Conservation (phyloP, 768 basidiomycete genomes). For the Pleurotus salmoneostramineus region DNA sequence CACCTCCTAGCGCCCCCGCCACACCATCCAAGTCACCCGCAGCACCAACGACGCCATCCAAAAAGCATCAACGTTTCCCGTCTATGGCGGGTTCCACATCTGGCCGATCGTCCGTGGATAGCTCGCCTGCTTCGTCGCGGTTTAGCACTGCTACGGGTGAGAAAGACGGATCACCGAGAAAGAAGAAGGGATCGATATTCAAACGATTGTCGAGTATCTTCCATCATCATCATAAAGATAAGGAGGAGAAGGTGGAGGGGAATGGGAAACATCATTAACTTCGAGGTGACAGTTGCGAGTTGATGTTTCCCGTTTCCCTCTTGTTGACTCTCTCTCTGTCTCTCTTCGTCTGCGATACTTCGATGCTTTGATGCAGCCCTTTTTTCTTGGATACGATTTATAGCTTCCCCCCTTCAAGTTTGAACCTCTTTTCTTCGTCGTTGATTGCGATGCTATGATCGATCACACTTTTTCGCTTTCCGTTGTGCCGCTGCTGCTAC, state of each 20-base stretch:
- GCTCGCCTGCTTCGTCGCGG: constrained; percentile 26
- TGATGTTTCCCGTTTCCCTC: too few relatives aligned
- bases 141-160: constrained; percentile 37
- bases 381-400: too few relatives aligned
- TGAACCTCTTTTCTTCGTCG: too few relatives aligned
- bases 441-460: too few relatives aligned
- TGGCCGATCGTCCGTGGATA: neutral
- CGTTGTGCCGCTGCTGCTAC: too few relatives aligned
- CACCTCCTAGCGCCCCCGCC: constrained; percentile 15
- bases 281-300: too few relatives aligned
- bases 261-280: too few relatives aligned
- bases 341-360: too few relatives aligned
- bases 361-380: too few relatives aligned
- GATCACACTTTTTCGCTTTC: too few relatives aligned
- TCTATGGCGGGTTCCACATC: neutral
- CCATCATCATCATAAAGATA: constrained; percentile 37
- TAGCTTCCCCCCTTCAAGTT: too few relatives aligned
- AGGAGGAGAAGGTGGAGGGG: constrained; percentile 10
- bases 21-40: constrained; percentile 14
- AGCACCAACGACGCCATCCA: constrained; percentile 16
- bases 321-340: too few relatives aligned
- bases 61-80: constrained; percentile 6
- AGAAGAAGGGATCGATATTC: constrained; percentile 53
- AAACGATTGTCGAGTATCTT: constrained; percentile 52
- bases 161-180: constrained; percentile 46